Conservation (phyloP, 179 eudicot genomes). For the Gypsophila paniculata region DNA sequence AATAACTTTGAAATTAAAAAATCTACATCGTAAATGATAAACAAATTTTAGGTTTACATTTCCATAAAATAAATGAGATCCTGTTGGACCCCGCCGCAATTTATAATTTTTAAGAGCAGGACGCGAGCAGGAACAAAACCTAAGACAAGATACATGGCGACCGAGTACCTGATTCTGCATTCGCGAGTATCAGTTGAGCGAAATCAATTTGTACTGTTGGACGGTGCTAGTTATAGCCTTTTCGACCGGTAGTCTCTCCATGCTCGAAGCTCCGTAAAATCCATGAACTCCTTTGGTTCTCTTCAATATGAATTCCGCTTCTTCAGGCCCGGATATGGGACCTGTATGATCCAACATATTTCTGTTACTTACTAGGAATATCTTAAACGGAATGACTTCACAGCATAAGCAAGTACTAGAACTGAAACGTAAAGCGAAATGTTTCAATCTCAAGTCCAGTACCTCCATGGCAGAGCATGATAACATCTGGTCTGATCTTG, state of each 20-base stretch:
- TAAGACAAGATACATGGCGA: background rate
- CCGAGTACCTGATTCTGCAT: background rate
- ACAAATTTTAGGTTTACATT: no score
- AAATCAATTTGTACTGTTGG: conserved; percentile 66
- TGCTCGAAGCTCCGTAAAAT: conserved; percentile 92
- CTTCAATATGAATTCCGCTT: conserved; percentile 85
- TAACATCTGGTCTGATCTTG: conserved; percentile 54
- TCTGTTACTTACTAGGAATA: conserved; percentile 6
- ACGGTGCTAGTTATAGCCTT: conserved; percentile 78
- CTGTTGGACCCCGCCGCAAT: background rate
- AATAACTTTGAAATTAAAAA: no score
- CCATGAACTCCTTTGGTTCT: conserved; percentile 86
- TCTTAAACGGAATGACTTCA: background rate
- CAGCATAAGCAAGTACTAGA: background rate
- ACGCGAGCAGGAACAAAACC: background rate
- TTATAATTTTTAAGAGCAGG: background rate
- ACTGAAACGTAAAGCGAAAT: background rate
- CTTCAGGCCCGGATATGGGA: conserved; percentile 81
- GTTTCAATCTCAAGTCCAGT: background rate
- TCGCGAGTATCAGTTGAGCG: conserved; percentile 33
- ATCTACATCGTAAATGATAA: no score
- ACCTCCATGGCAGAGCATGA: conserved; percentile 97
- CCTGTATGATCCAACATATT: conserved; percentile 37
- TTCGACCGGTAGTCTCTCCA: conserved; percentile 95
- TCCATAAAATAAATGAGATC: no score